phyloP scores from a whole-genome alignment of 1,284 basidiomycete genomes.

The Sporisorium iseilematis-ciliati region DNA sequence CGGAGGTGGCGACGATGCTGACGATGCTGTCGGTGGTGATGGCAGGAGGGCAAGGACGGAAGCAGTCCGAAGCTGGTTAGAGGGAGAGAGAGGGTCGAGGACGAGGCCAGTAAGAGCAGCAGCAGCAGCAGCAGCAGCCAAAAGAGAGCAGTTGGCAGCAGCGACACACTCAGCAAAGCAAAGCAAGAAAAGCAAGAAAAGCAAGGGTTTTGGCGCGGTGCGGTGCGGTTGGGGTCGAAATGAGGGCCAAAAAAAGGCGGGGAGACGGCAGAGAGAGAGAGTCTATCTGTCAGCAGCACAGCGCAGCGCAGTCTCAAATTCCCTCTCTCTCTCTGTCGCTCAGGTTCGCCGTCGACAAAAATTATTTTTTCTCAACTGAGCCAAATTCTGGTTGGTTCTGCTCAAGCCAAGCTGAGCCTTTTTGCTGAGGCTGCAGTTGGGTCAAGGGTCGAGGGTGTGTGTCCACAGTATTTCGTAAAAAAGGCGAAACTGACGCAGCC shows the following conservation, averaged over 20 bases:
- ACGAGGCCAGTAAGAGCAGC: neutral
- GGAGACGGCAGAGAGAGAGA: neutral
- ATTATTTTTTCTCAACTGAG: neutral
- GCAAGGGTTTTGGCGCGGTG: no score
- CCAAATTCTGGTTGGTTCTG: neutral
- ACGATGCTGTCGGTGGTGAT: constrained; percentile 5
- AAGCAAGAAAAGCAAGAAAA: no score
- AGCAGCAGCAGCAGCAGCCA: neutral
- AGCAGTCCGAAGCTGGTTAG: constrained; percentile 4
- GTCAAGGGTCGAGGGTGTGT: constrained; percentile 21
- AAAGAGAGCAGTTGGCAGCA: no score
- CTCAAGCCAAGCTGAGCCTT: neutral
- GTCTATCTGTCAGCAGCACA: neutral
- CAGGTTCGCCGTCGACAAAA: neutral
- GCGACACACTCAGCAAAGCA: no score
- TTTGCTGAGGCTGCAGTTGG: constrained; percentile 3
- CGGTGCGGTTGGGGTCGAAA: no score
- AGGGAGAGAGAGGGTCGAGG: neutral
- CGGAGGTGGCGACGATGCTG: neutral
- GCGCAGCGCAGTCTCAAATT: constrained; percentile 6
- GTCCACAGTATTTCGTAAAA: no score
- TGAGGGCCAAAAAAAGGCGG: no score
- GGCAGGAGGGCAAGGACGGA: neutral
- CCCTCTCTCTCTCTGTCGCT: no score
- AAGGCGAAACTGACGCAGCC: constrained; percentile 13